Percentiles rank a stretch among this genome's conserved stretches.
Conservation (phyloP, 1,139 yeast genomes). For the Casaregolazyma lundiana region DNA sequence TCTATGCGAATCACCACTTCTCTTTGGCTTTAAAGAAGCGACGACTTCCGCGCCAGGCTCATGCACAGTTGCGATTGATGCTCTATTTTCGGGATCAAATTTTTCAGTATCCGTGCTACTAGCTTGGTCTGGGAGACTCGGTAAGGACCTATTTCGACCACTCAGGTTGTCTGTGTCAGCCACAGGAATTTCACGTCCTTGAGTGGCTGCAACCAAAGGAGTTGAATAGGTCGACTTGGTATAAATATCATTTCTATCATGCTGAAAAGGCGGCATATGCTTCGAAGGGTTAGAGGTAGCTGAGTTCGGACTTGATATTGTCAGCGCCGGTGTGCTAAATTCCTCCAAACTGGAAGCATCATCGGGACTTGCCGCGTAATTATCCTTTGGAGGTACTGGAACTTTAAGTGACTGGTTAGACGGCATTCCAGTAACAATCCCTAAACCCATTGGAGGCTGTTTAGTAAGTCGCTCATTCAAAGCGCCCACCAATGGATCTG, state of each 20-base stretch:
- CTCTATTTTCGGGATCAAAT: not conserved
- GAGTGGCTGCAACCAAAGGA: not conserved
- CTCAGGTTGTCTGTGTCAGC: not conserved
- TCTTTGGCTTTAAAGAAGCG: not conserved
- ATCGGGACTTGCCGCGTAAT: not conserved
- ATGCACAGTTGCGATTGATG: not conserved
- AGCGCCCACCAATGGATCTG: constrained; percentile 25
- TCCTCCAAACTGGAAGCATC: not conserved
- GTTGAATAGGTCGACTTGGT: not conserved
- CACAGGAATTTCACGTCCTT: not conserved
- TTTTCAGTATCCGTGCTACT: not conserved
- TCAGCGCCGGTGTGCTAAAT: not conserved
- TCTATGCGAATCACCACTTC: not conserved
- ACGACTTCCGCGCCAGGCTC: not conserved
- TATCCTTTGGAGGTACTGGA: not conserved
- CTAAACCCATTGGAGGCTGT: constrained; percentile 7
- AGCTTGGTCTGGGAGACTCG: not conserved
- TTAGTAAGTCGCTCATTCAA: constrained; percentile 21
- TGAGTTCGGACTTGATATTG: not conserved
- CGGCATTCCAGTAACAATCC: not conserved
- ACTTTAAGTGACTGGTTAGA: not conserved
- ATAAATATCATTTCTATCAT: not conserved
- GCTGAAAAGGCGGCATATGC: not conserved
- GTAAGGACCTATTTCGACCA: not conserved
- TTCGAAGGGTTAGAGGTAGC: not conserved